Base-by-base conservation (phyloP, 2,329 filamentous ascomycete species). In the Madurella fahalii region DNA sequence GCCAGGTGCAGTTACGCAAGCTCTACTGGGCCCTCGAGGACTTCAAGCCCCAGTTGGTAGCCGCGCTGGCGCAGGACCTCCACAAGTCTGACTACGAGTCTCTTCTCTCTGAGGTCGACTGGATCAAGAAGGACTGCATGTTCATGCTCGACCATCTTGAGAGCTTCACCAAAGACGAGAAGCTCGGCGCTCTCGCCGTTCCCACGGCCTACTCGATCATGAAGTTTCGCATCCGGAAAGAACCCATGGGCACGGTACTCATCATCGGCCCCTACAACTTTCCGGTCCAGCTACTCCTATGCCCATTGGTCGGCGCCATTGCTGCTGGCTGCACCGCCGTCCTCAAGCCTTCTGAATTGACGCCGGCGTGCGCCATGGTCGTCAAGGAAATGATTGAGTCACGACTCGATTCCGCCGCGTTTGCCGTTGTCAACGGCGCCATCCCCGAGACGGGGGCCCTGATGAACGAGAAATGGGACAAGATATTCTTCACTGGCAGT, bases 201-300 rank as follows among this genome's bases (percentile, higher is more conserved):
- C 77, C 85, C 12, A 68, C 90, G 44, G 77, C 80, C 41, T 90
- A 86, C 72, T 79, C 79, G 62, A 68, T 87, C 41, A 80, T 95
- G 74, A 85, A 77, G 53, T 87, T 91, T 39, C 86, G 81, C 67
- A 85, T 95, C 68, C 80, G 85, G 61, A 95, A 95, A 74, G 93
- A 97, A 67, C 94, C 94, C 1, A 72, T 96, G 54, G 94, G 94
- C 37, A 77, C 84, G 40, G 84, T 90, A 11, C 77, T 97, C 63
- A 83, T 96, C 65, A 95, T 97, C 67, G 90, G 91, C 54, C 85
- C 94, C 42, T 97, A 90, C 82, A 99, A 99, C 77, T 96, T 92
- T 71, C 94, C 94, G 49, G 77, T 96, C 69, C 86, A 92, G 72
- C 79, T 97, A 42, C 84, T 85, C 39, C 69, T 97, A 40, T 81